Conservation (phyloP, 2,329 filamentous ascomycete genomes). For the Davidsoniella neocaledoniae region DNA sequence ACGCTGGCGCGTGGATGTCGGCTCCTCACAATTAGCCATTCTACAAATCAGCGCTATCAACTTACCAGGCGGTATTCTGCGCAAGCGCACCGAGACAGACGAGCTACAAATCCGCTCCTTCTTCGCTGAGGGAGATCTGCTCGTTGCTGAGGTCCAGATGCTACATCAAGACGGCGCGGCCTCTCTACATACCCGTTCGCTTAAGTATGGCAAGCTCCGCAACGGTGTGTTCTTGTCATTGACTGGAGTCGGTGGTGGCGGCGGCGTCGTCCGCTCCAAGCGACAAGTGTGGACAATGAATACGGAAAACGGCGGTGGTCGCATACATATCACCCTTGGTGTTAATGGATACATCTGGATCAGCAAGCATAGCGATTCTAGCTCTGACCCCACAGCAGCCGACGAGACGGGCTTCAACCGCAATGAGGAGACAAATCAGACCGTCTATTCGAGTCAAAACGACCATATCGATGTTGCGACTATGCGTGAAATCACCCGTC, state of each 20-base stretch:
- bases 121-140: conserved; percentile 83
- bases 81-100: conserved; percentile 84
- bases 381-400: conserved; percentile 29
- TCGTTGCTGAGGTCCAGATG: conserved; percentile 89
- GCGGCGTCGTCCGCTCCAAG: conserved; percentile 67
- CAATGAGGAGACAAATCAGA: conserved; percentile 71
- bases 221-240: conserved; percentile 85
- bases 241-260: conserved; percentile 66
- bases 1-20: conserved; percentile 90
- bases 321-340: conserved; percentile 73
- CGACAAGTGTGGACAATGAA: conserved; percentile 79
- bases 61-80: conserved; percentile 78
- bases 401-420: conserved; percentile 57
- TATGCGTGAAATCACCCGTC: conserved; percentile 71
- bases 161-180: conserved; percentile 75
- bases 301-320: conserved; percentile 35
- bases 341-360: conserved; percentile 98
- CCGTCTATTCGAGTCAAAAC: conserved; percentile 90
- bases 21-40: conserved; percentile 67
- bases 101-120: conserved; percentile 96
- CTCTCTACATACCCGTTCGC: conserved; percentile 69
- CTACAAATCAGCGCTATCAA: conserved; percentile 85
- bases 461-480: conserved; percentile 63
- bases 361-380: conserved; percentile 58
- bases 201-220: conserved; percentile 89